Evolutionary conservation across 768 basidiomycete species (phyloP).

Genomic region (Kwoniella mangroviensis): DNA sequence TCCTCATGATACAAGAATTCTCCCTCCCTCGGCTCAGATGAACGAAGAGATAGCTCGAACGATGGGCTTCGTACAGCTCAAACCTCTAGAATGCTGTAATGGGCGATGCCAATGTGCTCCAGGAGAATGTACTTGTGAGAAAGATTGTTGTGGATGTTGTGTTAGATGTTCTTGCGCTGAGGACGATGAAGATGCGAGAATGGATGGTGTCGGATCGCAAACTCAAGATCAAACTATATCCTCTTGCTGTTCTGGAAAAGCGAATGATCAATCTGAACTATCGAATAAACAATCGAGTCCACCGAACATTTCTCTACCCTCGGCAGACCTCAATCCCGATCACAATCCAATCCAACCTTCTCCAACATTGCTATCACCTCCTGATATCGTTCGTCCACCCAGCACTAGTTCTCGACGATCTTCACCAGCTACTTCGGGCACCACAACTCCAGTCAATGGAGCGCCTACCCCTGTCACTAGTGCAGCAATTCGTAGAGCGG

Average conservation of each 20-base stretch:
- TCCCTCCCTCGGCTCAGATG: slow-evolving; percentile 41
- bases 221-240: neutral
- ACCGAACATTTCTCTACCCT: neutral
- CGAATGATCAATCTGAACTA: neutral
- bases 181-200: slow-evolving; percentile 35
- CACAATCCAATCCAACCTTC: slow-evolving; percentile 2
- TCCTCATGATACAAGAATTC: slow-evolving; percentile 45
- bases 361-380: slow-evolving; percentile 19
- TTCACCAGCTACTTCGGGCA: slow-evolving; percentile 2
- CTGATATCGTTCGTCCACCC: slow-evolving; percentile 12
- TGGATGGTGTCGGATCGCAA: neutral
- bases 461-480: neutral
- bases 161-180: slow-evolving; percentile 50
- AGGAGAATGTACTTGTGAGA: slow-evolving; percentile 54
- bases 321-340: neutral
- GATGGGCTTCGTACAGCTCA: slow-evolving; percentile 50
- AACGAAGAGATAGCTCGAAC: slow-evolving; percentile 44
- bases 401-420: slow-evolving; percentile 3
- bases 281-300: neutral
- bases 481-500: slow-evolving; percentile 19
- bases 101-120: slow-evolving; percentile 56
- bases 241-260: slow-evolving; percentile 18
- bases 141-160: slow-evolving; percentile 58
- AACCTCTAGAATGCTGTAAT: slow-evolving; percentile 56
- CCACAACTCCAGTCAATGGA: slow-evolving; percentile 5